phyloP scores from a whole-genome alignment of 1,139 yeast genomes.

The Diutina catenulata region DNA sequence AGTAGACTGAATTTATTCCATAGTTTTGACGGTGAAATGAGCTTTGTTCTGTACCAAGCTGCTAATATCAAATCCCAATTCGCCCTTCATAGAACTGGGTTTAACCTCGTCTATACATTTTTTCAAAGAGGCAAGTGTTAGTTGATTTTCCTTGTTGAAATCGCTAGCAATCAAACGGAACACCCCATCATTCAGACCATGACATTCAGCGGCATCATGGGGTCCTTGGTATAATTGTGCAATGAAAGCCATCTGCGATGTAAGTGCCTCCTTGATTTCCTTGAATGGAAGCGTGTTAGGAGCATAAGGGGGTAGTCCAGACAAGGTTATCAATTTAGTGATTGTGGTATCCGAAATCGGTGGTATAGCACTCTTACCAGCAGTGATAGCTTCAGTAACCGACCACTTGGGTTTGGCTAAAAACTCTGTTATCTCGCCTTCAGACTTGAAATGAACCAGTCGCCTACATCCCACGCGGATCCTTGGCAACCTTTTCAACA shows the following conservation, averaged over 20 bases:
- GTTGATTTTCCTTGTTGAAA: slow-evolving; percentile 15
- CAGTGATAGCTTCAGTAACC: background rate
- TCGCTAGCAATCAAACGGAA: slow-evolving; percentile 28
- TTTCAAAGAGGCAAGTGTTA: slow-evolving; percentile 15
- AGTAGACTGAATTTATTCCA: slow-evolving; percentile 5
- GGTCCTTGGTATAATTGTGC: slow-evolving; percentile 26
- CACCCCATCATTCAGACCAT: slow-evolving; percentile 14
- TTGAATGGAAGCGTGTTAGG: slow-evolving; percentile 14
- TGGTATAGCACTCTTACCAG: background rate
- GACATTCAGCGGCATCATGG: slow-evolving; percentile 7
- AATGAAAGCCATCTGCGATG: slow-evolving; percentile 35
- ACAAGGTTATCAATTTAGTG: slow-evolving; percentile 25
- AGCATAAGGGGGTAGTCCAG: slow-evolving; percentile 28
- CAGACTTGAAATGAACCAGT: background rate
- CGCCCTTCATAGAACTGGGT: slow-evolving; percentile 17
- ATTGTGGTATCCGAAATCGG: slow-evolving; percentile 8
- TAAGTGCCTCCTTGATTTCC: slow-evolving; percentile 20
- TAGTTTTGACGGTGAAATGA: slow-evolving; percentile 9
- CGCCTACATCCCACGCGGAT: background rate
- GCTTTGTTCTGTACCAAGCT: slow-evolving; percentile 6
- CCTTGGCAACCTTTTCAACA: background rate
- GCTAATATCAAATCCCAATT: slow-evolving; percentile 11
- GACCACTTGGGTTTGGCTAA: background rate
- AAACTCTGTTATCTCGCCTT: background rate
- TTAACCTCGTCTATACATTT: slow-evolving; percentile 14